Conservation (phyloP, 768 basidiomycete species). For the Lentinula sp. region DNA sequence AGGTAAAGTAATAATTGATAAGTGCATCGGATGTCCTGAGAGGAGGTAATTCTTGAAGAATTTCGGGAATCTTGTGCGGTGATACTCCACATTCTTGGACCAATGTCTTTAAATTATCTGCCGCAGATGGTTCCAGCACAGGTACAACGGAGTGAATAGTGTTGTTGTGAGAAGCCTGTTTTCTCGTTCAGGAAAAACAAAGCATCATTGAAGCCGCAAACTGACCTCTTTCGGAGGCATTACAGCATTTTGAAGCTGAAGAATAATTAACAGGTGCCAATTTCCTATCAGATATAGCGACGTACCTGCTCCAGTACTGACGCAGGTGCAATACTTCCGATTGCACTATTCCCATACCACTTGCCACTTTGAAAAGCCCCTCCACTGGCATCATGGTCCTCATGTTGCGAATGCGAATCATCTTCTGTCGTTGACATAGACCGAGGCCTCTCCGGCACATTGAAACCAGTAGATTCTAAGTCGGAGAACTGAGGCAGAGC, state of each 20-base stretch:
- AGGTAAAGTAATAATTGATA: conserved; percentile 74
- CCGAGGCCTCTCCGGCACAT: conserved; percentile 26
- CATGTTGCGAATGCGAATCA: conserved; percentile 64
- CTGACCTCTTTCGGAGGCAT: conserved; percentile 22
- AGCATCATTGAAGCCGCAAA: neutral
- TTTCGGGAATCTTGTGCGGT: conserved; percentile 84
- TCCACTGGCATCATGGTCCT: conserved; percentile 70
- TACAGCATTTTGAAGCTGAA: conserved; percentile 48
- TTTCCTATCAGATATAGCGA: neutral
- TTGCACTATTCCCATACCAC: conserved; percentile 82
- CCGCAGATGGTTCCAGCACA: conserved; percentile 51
- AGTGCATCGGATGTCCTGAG: conserved; percentile 68
- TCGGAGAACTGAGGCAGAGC: conserved; percentile 72
- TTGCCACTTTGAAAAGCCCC: conserved; percentile 79
- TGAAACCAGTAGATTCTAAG: neutral
- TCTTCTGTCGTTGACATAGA: conserved; percentile 56
- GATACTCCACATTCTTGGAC: conserved; percentile 91
- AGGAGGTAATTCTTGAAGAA: conserved; percentile 84
- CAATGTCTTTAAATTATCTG: conserved; percentile 77
- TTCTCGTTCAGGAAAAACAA: neutral
- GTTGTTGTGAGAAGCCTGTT: conserved; percentile 14
- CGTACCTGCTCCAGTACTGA: conserved; percentile 75
- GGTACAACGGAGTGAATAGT: conserved; percentile 38
- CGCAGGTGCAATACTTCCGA: conserved; percentile 76
- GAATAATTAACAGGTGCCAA: neutral